These are phyloP conservation scores for Blastomyces emzantsi DNA, from an alignment of 2,329 filamentous ascomycete species.

Conservation along the genomic window DNA sequence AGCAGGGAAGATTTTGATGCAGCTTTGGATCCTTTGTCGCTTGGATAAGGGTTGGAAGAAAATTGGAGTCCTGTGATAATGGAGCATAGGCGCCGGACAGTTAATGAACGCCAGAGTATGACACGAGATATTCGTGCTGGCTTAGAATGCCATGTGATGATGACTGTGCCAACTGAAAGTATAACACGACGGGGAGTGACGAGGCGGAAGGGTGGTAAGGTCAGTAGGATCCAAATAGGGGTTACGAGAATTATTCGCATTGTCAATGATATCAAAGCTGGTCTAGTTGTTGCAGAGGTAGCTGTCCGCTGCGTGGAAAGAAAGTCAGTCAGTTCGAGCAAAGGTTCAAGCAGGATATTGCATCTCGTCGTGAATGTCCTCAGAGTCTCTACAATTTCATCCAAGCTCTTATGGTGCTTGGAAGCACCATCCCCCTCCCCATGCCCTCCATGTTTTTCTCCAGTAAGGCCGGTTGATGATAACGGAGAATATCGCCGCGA, in stretches of 20 bases:
- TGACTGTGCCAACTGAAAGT: conserved; percentile 74
- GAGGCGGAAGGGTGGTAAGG: conserved; percentile 71
- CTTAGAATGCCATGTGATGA: conserved; percentile 85
- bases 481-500: conserved; percentile 79
- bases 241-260: conserved; percentile 81
- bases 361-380: conserved; percentile 85
- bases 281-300: conserved; percentile 81
- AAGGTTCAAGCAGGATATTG: conserved; percentile 82
- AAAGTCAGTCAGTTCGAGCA: conserved; percentile 84
- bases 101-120: conserved; percentile 80
- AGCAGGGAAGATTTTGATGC: conserved; percentile 24
- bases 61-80: conserved; percentile 65
- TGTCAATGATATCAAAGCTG: conserved; percentile 81
- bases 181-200: conserved; percentile 79
- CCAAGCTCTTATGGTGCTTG: conserved; percentile 83
- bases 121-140: conserved; percentile 76
- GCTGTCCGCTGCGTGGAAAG: conserved; percentile 83
- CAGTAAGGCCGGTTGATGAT: conserved; percentile 72
- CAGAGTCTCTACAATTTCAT: conserved; percentile 92
- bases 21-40: conserved; percentile 16
- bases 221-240: conserved; percentile 77
- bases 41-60: conserved; percentile 6
- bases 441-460: conserved; percentile 51
- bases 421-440: conserved; percentile 53
- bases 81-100: conserved; percentile 58